phyloP scores from a whole-genome alignment of 2,329 filamentous ascomycete species.

The Diaporthe capsici region DNA sequence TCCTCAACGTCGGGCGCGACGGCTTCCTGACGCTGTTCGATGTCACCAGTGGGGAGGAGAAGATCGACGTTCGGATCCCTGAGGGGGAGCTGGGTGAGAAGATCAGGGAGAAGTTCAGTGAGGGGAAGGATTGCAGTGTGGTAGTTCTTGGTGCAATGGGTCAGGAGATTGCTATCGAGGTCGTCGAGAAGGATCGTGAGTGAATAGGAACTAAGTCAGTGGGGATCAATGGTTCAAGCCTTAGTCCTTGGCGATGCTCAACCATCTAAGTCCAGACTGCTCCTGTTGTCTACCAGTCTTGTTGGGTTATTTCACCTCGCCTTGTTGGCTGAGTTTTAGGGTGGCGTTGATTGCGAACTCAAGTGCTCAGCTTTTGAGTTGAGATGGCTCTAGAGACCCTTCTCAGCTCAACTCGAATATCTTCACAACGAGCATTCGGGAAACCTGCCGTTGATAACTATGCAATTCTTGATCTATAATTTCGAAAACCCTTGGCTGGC shows the following conservation, averaged over 20 bases:
- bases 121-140: neutral
- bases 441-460: too few species aligned
- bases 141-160: slow-evolving; percentile 11
- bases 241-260: neutral
- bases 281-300: neutral
- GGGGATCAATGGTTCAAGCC: too few species aligned
- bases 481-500: too few species aligned
- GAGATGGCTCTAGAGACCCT: neutral
- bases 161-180: slow-evolving; percentile 6
- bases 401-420: neutral
- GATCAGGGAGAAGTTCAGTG: neutral
- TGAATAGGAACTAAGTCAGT: neutral
- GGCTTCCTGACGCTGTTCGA: slow-evolving; percentile 13
- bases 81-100: neutral
- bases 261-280: neutral
- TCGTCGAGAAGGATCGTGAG: slow-evolving; percentile 1
- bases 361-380: too few species aligned
- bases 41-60: neutral
- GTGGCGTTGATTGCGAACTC: neutral
- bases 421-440: too few species aligned
- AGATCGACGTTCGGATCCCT: neutral
- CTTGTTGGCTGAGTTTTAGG: neutral
- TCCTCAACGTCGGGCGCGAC: slow-evolving; percentile 1
- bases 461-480: too few species aligned
- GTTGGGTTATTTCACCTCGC: too few species aligned